Conservation (phyloP, 2,329 filamentous ascomycete genomes). For the Colletotrichum sp. region DNA sequence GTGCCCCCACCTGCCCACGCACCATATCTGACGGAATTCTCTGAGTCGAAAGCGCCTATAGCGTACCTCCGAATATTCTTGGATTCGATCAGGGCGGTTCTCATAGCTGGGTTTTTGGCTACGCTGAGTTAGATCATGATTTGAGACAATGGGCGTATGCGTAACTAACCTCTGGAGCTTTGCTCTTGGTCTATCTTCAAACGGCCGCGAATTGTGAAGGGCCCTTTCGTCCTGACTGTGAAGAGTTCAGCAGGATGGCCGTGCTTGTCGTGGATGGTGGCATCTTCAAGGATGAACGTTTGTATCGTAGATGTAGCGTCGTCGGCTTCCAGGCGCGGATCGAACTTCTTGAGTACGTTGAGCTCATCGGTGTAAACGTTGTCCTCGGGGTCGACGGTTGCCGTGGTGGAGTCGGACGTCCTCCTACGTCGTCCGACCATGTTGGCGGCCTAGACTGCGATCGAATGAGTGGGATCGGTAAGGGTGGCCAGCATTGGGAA, state of each 20-base stretch:
- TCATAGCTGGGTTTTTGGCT: conserved; percentile 38
- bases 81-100: conserved; percentile 56
- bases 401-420: conserved; percentile 49
- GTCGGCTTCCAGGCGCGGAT: background rate
- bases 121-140: background rate
- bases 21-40: conserved; percentile 40
- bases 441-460: background rate
- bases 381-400: conserved; percentile 41
- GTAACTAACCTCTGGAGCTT: conserved; percentile 45
- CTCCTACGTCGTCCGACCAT: conserved; percentile 46
- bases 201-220: conserved; percentile 65
- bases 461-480: background rate
- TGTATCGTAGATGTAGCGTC: background rate
- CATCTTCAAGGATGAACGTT: conserved; percentile 41
- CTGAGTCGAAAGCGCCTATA: conserved; percentile 55
- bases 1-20: conserved; percentile 70
- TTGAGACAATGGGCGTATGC: too few species aligned
- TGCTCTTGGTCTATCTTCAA: conserved; percentile 49
- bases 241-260: conserved; percentile 64
- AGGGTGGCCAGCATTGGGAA: background rate
- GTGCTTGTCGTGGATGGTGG: conserved; percentile 60
- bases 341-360: conserved; percentile 35
- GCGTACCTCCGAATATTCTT: conserved; percentile 53
- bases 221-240: conserved; percentile 62
- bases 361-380: conserved; percentile 36